Conservation (phyloP, 495 filamentous ascomycete genomes). For the Platismatia glauca region DNA sequence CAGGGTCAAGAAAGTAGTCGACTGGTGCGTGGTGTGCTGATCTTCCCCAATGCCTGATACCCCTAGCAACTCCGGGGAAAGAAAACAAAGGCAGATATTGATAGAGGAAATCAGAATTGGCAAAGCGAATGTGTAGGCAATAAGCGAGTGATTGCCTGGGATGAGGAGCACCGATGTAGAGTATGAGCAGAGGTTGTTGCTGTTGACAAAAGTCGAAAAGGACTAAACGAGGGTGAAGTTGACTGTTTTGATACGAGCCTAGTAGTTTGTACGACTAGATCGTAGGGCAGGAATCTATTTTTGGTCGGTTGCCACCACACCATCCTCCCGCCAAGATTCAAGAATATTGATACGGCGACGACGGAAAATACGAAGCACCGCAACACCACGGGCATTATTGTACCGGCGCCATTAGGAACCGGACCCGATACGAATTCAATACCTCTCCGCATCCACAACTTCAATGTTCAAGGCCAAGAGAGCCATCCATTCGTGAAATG, state of each 20-base stretch:
- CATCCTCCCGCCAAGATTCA: neutral
- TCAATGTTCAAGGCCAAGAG: too few species aligned
- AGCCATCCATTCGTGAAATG: too few species aligned
- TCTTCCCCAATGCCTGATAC: conserved; percentile 3
- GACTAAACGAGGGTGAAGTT: conserved; percentile 5
- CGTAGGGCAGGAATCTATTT: neutral
- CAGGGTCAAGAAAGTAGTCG: neutral
- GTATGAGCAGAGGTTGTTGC: neutral
- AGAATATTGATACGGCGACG: too few species aligned
- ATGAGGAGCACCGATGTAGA: neutral
- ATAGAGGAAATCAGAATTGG: neutral
- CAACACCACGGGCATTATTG: too few species aligned
- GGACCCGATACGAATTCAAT: too few species aligned
- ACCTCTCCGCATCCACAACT: too few species aligned
- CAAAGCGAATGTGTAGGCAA: conserved; percentile 12
- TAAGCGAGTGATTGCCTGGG: conserved; percentile 13
- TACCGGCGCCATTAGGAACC: too few species aligned
- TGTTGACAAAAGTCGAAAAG: too few species aligned
- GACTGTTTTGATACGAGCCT: neutral
- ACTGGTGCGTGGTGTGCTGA: neutral
- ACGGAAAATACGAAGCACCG: too few species aligned
- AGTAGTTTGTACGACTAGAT: too few species aligned
- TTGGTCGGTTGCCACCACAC: conserved; percentile 1
- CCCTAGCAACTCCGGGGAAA: conserved; percentile 3
- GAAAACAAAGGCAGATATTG: neutral